Base-by-base conservation (phyloP, 179 eudicot genomes). In the Kewa caespitosa region DNA sequence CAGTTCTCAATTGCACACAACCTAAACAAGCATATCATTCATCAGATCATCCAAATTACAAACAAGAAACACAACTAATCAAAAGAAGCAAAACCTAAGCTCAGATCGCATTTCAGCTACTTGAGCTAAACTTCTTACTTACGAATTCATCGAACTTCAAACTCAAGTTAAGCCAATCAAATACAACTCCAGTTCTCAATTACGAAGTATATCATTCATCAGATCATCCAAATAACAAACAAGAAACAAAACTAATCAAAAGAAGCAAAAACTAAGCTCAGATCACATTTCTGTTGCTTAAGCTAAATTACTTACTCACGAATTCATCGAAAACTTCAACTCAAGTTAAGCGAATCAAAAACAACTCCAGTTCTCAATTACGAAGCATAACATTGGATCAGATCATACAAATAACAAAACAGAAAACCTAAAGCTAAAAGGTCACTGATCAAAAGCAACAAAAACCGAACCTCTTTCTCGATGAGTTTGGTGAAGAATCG, bases 401-500 rank as follows among this genome's bases (percentile, higher is more conserved):
- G 30, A 41, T 69, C 72, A 74, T 8, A 43, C 31, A 10, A 38
- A 32, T 6, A 73, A 48, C 18, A 4, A 67, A 31, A 33, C 1
- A 71, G 17, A 55, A 1, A 27, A 34, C n/a, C n/a, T n/a, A n/a
- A n/a, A n/a, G n/a, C n/a, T n/a, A n/a, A n/a, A n/a, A n/a, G n/a
- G n/a, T n/a, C n/a, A n/a, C n/a, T n/a, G n/a, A n/a, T n/a, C n/a
- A 34, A n/a, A 68, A 23, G 4, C 37, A 15, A 36, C 36, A 27
- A 41, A 59, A 22, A 25, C 55, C 34, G 37, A 41, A 93, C 98
- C 94, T 91, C 98, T 84, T 90, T 93, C 39, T 93, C 98, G 39
- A 93, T 85, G 81, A 93, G 91, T 79, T 90, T 93, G 77, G 94
- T 81, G 92, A 93, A 93, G 87, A 89, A 91, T 2, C 86, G 85